Evolutionary conservation across 2,329 filamentous ascomycete genomes (phyloP).

Genomic region (Macroventuria anomochaeta): DNA sequence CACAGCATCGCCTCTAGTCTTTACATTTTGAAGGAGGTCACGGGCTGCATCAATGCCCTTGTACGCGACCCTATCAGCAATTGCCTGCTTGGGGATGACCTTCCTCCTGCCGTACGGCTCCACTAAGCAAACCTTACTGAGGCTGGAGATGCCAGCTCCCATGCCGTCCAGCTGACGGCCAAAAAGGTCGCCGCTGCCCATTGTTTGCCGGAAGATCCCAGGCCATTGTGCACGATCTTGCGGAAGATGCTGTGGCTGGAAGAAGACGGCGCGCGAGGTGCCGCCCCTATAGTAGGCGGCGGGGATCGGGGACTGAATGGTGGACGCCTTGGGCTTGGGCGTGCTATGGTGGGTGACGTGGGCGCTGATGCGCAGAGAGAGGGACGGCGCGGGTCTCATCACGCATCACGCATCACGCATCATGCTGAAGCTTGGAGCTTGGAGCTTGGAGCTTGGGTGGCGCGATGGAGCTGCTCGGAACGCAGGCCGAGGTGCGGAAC

Average conservation of each 20-base stretch:
- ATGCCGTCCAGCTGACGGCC: constrained; percentile 76
- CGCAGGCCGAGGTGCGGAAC: constrained; percentile 28
- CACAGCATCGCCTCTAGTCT: constrained; percentile 8
- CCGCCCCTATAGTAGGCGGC: constrained; percentile 71
- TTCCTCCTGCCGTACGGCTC: constrained; percentile 41
- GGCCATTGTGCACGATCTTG: constrained; percentile 55
- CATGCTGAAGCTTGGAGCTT: constrained; percentile 5
- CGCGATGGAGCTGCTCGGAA: constrained; percentile 20
- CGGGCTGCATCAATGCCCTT: constrained; percentile 14
- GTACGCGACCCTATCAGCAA: constrained; percentile 7
- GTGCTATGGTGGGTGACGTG: constrained; percentile 17
- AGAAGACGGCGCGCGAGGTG: constrained; percentile 71
- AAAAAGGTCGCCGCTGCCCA: constrained; percentile 70
- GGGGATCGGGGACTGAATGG: constrained; percentile 29
- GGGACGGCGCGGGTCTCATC: constrained; percentile 31
- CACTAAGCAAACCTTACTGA: constrained; percentile 75
- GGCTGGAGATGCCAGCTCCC: constrained; percentile 71
- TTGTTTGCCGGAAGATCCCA: constrained; percentile 61
- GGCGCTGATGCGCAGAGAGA: constrained; percentile 23
- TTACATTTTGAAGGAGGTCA: not conserved
- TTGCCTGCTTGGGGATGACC: constrained; percentile 13
- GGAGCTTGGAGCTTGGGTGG: not conserved
- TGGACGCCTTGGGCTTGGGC: constrained; percentile 9
- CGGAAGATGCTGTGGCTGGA: constrained; percentile 62
- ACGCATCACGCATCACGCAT: constrained; percentile 37